A percentile compares a stretch with the other conserved stretches of the same genome.
These are phyloP conservation scores for Mycocentrospora acerina DNA, from an alignment of 2,329 filamentous ascomycete genomes.

Conservation along the genomic window DNA sequence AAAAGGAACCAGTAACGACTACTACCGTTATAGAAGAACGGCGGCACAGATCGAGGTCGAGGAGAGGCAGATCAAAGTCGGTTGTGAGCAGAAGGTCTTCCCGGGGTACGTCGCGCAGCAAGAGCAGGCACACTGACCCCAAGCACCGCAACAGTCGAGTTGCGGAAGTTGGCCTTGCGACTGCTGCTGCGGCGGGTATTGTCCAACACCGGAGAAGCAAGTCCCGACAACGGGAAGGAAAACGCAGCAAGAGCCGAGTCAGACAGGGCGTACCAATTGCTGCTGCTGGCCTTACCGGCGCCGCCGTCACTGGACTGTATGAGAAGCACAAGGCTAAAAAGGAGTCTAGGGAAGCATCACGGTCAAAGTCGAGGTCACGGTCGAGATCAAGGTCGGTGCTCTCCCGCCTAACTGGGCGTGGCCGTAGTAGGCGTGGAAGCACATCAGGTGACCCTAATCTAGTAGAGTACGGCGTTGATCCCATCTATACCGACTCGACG, in stretches of 20 bases:
- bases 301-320: constrained; percentile 62
- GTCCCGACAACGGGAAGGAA: constrained; percentile 55
- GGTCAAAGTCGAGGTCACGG: constrained; percentile 40
- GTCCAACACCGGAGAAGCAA: constrained; percentile 59
- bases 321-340: constrained; percentile 64
- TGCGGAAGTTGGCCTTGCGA: constrained; percentile 63
- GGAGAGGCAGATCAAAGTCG: constrained; percentile 19
- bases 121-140: constrained; percentile 46
- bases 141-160: constrained; percentile 60
- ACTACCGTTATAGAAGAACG: constrained; percentile 49
- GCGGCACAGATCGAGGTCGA: constrained; percentile 47
- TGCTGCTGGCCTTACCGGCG: constrained; percentile 62
- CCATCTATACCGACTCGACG: constrained; percentile 58
- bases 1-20: constrained; percentile 42
- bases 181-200: constrained; percentile 63
- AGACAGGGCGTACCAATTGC: constrained; percentile 61
- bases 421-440: constrained; percentile 42
- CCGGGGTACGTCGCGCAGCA: constrained; percentile 43
- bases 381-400: constrained; percentile 50
- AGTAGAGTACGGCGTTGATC: constrained; percentile 66
- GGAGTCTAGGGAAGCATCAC: constrained; percentile 49
- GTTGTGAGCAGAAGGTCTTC: constrained; percentile 24
- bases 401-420: constrained; percentile 42
- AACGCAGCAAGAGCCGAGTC: constrained; percentile 57
- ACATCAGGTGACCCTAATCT: constrained; percentile 53